Conservation (phyloP, 2,329 filamentous ascomycete genomes). For the Cladosporium sp. region DNA sequence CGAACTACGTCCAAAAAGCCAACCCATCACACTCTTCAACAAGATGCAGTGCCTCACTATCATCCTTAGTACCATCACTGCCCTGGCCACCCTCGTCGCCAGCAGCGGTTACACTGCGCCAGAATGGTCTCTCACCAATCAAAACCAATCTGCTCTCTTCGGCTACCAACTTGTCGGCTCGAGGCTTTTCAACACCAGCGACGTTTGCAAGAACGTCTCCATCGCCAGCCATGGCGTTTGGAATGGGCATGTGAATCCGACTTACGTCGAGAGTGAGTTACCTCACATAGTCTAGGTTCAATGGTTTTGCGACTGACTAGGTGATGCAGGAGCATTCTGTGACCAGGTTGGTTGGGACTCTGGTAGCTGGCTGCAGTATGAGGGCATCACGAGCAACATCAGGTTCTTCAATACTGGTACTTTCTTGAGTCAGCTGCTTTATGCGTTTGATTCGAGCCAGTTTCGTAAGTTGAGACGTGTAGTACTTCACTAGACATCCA, state of each 20-base stretch:
- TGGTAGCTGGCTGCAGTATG: background rate
- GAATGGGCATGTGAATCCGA: slow-evolving; percentile 25
- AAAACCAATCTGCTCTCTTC: slow-evolving; percentile 33
- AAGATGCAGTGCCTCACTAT: slow-evolving; percentile 26
- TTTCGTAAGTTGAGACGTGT: background rate
- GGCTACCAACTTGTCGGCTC: slow-evolving; percentile 36
- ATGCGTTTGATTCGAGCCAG: slow-evolving; percentile 27
- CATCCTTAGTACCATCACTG: slow-evolving; percentile 19
- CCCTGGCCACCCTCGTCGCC: background rate
- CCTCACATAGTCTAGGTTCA: no score
- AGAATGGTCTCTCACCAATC: slow-evolving; percentile 22
- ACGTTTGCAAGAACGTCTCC: slow-evolving; percentile 22
- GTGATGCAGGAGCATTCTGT: slow-evolving; percentile 8
- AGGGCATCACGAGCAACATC: slow-evolving; percentile 1
- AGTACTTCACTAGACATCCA: background rate
- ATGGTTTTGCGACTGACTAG: background rate
- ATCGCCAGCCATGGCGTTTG: slow-evolving; percentile 20
- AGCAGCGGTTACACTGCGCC: slow-evolving; percentile 1
- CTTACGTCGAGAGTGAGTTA: background rate
- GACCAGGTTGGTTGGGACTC: slow-evolving; percentile 7
- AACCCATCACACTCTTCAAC: background rate
- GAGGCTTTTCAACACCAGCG: slow-evolving; percentile 26
- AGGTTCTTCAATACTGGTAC: slow-evolving; percentile 28
- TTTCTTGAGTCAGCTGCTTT: slow-evolving; percentile 31
- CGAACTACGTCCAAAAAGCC: background rate